These are phyloP conservation scores for Fragilaria radians DNA, from an alignment of 108 stramenopile genomes.

Conservation along the genomic window DNA sequence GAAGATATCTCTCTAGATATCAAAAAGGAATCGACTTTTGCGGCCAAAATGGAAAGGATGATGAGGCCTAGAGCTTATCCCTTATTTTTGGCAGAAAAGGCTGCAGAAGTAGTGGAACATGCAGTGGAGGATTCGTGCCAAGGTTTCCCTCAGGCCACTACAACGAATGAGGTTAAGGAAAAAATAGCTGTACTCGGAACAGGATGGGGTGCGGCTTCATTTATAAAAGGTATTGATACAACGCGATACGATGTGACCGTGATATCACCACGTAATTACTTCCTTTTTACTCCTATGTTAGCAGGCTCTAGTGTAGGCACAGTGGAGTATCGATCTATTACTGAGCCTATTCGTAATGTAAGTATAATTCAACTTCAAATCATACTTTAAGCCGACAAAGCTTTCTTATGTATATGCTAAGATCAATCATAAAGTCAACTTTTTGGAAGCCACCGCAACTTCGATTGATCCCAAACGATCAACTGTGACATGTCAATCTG, in stretches of 20 bases:
- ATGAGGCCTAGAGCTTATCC: conserved; percentile 74
- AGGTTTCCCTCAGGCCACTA: background rate
- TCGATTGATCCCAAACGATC: conserved; percentile 58
- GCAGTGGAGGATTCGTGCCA: conserved; percentile 12
- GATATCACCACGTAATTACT: conserved; percentile 88
- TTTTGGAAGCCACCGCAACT: conserved; percentile 85
- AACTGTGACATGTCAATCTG: conserved; percentile 73
- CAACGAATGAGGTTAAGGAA: conserved; percentile 30
- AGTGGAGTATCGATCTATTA: conserved; percentile 89
- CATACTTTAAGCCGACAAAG: background rate
- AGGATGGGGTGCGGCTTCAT: conserved; percentile 90
- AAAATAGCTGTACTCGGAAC: conserved; percentile 87
- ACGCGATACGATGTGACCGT: conserved; percentile 83
- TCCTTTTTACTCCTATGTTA: conserved; percentile 95
- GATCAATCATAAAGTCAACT: conserved; percentile 77
- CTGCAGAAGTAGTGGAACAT: conserved; percentile 53
- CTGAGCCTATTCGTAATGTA: conserved; percentile 85
- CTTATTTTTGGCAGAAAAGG: conserved; percentile 80
- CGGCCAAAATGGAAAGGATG: conserved; percentile 38
- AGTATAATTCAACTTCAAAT: too few species aligned
- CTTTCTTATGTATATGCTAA: conserved; percentile 6
- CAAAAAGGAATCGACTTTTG: background rate
- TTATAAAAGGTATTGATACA: conserved; percentile 82
- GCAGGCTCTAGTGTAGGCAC: conserved; percentile 93
- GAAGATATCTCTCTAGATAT: background rate